Evolutionary conservation across 176 grass and related monocot genomes (phyloP).

Genomic region (Phoenix dactylifera): DNA sequence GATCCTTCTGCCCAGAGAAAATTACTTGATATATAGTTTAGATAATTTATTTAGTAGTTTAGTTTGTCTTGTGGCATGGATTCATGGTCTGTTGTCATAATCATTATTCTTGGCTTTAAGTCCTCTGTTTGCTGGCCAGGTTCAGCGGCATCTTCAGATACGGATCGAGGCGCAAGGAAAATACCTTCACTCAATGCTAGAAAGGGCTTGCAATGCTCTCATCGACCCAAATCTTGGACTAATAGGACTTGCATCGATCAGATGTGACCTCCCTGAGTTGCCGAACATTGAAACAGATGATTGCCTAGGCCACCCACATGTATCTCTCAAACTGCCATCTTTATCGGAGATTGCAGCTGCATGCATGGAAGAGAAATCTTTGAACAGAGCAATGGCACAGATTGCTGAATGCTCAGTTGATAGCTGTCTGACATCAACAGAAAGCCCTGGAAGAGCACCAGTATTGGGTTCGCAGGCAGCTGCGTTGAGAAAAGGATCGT

Average conservation of each 20-base stretch:
- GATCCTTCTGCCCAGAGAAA: too few relatives aligned
- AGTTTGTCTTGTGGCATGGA: too few relatives aligned
- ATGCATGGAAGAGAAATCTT: slow-evolving; percentile 8
- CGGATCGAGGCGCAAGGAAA: slow-evolving; percentile 27
- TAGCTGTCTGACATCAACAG: slow-evolving; percentile 29
- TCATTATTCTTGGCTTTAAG: too few relatives aligned
- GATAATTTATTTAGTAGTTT: too few relatives aligned
- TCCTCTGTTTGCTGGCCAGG: slow-evolving; percentile 3
- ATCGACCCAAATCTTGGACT: slow-evolving; percentile 17
- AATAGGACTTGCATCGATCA: slow-evolving; percentile 12
- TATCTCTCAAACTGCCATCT: not conserved
- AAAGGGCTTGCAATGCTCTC: slow-evolving; percentile 23
- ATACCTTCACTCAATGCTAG: slow-evolving; percentile 25
- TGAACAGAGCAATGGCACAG: slow-evolving; percentile 2
- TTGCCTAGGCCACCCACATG: slow-evolving; percentile 15
- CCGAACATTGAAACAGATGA: slow-evolving; percentile 17
- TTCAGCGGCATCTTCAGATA: slow-evolving; percentile 23
- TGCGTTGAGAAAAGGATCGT: too few relatives aligned
- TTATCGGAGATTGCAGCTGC: slow-evolving; percentile 2
- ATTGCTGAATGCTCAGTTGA: slow-evolving; percentile 29
- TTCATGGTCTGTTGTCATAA: too few relatives aligned
- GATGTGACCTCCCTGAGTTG: slow-evolving; percentile 13
- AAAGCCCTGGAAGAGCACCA: slow-evolving; percentile 4
- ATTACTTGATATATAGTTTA: too few relatives aligned
- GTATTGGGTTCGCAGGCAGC: too few relatives aligned